Base-by-base conservation (phyloP, 306 rosid species). In the Vicia villosa region DNA sequence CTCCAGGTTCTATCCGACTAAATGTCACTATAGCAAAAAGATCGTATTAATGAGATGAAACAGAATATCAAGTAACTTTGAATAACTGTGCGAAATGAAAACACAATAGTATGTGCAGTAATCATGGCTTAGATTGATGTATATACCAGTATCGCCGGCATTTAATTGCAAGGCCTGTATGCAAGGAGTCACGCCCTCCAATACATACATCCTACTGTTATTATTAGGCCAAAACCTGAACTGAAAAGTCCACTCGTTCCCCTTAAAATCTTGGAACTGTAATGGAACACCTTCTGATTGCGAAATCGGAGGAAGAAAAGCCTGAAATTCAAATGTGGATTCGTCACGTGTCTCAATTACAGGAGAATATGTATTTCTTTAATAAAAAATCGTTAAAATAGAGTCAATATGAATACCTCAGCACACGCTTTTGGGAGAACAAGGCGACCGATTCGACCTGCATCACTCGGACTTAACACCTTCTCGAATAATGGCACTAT, bases 201-300 rank as follows among this genome's bases (percentile, higher is more conserved):
- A 81, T 41, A 94, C 99, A 75, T 94, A 94, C 99, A 94, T 94
- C 81, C 99, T 85, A 74, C 99, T 94, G 82, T 91, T 94, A 78
- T 94, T 94, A 75, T 94, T 94, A 28, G 99, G 99, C 99, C 99
- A 94, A 84, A 85, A 94, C 86, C 99, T 84, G 86, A 94, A 94
- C 84, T 94, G 99, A 86, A 94, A 87, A 9, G 86, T 89, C 99
- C 99, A 94, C 8, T 91, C 96, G 69, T 91, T 88, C 63, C 95
- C 96, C 73, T 86, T 91, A 78, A 81, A 89, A 83, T 94, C 99
- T 84, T 65, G 95, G 61, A 94, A 76, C 66, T 75, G 81, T 77
- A 94, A 67, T 43, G 99, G 95, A 74, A 94, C 80, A 75, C 99
- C 99, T 73, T 94, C 99, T 54, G 99, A 84, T 74, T 88, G 92